Base-by-base conservation (phyloP, 441 rosid species). In the Pelargonium cotyledonis region DNA sequence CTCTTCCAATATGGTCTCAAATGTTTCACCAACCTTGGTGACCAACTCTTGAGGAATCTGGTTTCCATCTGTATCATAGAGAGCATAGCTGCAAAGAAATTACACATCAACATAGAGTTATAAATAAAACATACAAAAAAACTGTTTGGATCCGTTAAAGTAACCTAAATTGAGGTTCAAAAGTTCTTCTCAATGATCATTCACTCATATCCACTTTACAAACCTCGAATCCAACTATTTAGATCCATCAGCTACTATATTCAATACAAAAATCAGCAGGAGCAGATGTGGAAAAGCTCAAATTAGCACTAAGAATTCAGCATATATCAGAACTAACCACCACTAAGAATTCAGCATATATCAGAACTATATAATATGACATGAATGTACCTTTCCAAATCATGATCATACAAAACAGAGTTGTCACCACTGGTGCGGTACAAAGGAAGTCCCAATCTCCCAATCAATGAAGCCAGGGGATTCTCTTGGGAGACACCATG, bases 381-480 rank as follows among this genome's bases (percentile, higher is more conserved):
- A 10, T 57, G 21, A 21, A 57, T 18, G 29, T 72, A 91, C 99
- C 99, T 94, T 81, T 94, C 99, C 74, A 94, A 82, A 77, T 94
- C 99, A 72, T 94, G 99, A 73, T 91, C 99, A 81, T 88, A 94
- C 82, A 91, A 72, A 71, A 94, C 97, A 1, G 97, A 94, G 76
- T 94, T 88, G 73, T 91, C 99, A 73, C 94, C 99, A 10, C 99
- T 88, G 19, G 99, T 94, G 47, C 99, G 92, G 71, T 94, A 91
- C 12, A 94, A 74, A 11, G 97, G 97, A n/a, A 94, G 77, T 55
- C 97, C 99, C 71, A 94, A 73, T 79, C 91, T 87, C 63, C 97
- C 84, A 73, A 91, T 89, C 73, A 94, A 74, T 4, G 99, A 84
- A 44, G 97, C 97, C 82, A 94, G 76, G 26, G 99, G 99, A 78